Evolutionary conservation across 2,329 filamentous ascomycete genomes (phyloP).

Genomic region (Boeremia lycopersici): DNA sequence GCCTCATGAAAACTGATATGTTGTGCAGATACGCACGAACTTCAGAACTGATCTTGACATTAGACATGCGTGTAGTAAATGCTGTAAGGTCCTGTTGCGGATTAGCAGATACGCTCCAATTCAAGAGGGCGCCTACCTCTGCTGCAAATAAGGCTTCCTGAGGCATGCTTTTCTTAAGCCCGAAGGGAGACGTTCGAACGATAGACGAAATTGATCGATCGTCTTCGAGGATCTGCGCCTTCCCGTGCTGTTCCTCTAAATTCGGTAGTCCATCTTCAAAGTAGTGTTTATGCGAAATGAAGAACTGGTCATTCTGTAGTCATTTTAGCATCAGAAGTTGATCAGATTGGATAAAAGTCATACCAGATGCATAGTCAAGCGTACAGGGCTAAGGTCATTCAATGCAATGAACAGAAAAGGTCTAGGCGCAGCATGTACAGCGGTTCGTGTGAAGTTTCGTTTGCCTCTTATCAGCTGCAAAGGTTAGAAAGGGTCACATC

Average conservation of each 20-base stretch:
- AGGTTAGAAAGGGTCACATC: constrained; percentile 9
- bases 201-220: constrained; percentile 46
- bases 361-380: constrained; percentile 52
- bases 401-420: constrained; percentile 81
- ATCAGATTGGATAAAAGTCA: constrained; percentile 45
- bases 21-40: constrained; percentile 86
- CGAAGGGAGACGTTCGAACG: constrained; percentile 38
- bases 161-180: constrained; percentile 19
- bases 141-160: constrained; percentile 49
- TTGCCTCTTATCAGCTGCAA: constrained; percentile 77
- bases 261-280: constrained; percentile 74
- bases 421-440: constrained; percentile 74
- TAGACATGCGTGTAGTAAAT: constrained; percentile 63
- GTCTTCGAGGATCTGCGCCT: constrained; percentile 31
- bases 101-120: constrained; percentile 6
- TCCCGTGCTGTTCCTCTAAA: constrained; percentile 63
- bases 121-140: constrained; percentile 46
- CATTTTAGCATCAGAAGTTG: constrained; percentile 20
- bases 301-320: constrained; percentile 81
- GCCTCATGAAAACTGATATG: constrained; percentile 81
- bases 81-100: constrained; percentile 58
- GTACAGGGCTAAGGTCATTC: constrained; percentile 52
- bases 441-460: constrained; percentile 76
- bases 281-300: constrained; percentile 85
- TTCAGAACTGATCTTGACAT: constrained; percentile 73